Conservation (phyloP, 2,329 filamentous ascomycete species). For the Aspergillus awamori region DNA sequence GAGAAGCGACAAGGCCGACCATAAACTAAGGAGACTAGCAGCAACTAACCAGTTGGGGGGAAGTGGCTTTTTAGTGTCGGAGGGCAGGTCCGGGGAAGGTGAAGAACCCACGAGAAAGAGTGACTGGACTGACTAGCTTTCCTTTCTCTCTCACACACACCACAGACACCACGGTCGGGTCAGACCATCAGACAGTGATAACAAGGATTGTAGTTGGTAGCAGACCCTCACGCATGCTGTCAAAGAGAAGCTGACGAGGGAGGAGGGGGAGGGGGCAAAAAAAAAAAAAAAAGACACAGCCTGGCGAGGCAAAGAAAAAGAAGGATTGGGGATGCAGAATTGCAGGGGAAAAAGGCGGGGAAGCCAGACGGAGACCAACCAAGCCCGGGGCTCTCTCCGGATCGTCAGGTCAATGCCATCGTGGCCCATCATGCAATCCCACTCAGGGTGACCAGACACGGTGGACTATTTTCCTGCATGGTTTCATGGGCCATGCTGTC, state of each 20-base stretch:
- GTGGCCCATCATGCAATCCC: neutral
- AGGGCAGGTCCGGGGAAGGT: neutral
- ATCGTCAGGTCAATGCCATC: slow-evolving; percentile 10
- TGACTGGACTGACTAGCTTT: neutral
- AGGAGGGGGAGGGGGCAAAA: neutral
- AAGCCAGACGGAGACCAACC: slow-evolving; percentile 7
- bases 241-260: neutral
- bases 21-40: too few relatives aligned
- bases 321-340: neutral
- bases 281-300: neutral
- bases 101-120: too few relatives aligned
- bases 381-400: slow-evolving; percentile 3
- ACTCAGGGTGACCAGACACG: too few relatives aligned
- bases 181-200: neutral
- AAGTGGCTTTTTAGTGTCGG: neutral
- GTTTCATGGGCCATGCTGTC: neutral
- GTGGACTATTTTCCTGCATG: neutral
- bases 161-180: neutral
- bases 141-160: neutral
- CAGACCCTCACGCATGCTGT: neutral
- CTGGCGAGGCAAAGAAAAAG: neutral
- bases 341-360: slow-evolving; percentile 13
- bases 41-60: neutral
- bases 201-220: neutral
- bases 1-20: neutral